Conservation (phyloP, 2,329 filamentous ascomycete genomes). For the Proliferodiscus dingleyae region DNA sequence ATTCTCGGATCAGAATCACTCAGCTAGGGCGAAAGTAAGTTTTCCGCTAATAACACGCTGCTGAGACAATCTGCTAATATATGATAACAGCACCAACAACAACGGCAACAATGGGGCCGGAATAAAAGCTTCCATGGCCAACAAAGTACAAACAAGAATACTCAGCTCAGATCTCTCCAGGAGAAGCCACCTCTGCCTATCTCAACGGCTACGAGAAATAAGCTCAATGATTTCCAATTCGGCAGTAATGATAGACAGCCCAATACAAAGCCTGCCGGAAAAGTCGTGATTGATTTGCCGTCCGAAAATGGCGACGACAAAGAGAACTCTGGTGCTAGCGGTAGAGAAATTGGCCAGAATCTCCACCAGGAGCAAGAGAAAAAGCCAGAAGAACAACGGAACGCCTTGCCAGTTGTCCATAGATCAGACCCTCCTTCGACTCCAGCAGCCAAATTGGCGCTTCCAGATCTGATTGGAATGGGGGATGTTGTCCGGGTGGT, state of each 20-base stretch:
- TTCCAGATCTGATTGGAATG: slow-evolving; percentile 52
- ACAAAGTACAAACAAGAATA: slow-evolving; percentile 12
- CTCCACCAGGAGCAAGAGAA: background rate
- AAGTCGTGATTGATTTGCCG: slow-evolving; percentile 15
- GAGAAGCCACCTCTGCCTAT: slow-evolving; percentile 28
- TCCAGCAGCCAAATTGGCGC: slow-evolving; percentile 48
- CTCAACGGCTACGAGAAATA: slow-evolving; percentile 55
- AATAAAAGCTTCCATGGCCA: slow-evolving; percentile 30
- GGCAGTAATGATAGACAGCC: slow-evolving; percentile 30
- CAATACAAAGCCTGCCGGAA: slow-evolving; percentile 20
- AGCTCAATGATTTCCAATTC: slow-evolving; percentile 55
- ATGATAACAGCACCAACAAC: slow-evolving; percentile 15
- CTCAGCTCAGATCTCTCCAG: slow-evolving; percentile 21
- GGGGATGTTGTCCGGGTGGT: slow-evolving; percentile 38
- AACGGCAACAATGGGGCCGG: slow-evolving; percentile 25
- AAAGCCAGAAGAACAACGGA: slow-evolving; percentile 8
- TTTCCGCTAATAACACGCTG: background rate
- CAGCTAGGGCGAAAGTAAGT: slow-evolving; percentile 25
- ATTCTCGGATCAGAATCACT: slow-evolving; percentile 33
- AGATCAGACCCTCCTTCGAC: slow-evolving; percentile 37
- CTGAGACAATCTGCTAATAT: slow-evolving; percentile 3
- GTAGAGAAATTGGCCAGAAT: background rate
- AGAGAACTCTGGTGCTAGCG: slow-evolving; percentile 20
- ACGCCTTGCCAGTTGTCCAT: slow-evolving; percentile 15
- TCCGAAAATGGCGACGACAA: slow-evolving; percentile 27